A percentile compares a stretch with the other conserved stretches of the same genome.
phyloP scores from a whole-genome alignment of 768 basidiomycete genomes.

The Brasilioporus rufonigricans region DNA sequence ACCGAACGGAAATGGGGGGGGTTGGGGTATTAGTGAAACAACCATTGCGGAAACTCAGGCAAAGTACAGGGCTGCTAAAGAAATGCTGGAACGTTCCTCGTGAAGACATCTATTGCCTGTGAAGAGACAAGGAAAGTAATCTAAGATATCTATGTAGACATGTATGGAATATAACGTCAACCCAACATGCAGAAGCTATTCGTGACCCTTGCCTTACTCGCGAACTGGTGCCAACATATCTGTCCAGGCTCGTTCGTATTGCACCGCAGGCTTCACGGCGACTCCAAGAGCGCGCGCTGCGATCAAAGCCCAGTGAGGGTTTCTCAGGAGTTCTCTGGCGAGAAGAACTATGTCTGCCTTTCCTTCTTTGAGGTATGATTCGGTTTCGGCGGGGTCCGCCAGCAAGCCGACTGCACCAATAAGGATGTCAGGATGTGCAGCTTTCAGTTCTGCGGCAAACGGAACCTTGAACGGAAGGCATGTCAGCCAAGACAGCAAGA shows the following conservation, averaged over 20 bases:
- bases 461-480: conserved; percentile 50
- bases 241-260: conserved; percentile 64
- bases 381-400: conserved; percentile 55
- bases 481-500: neutral
- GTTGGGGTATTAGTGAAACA: conserved; percentile 74
- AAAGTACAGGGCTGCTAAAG: conserved; percentile 78
- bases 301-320: conserved; percentile 60
- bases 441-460: conserved; percentile 66
- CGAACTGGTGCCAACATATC: conserved; percentile 30
- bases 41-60: conserved; percentile 75
- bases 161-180: neutral
- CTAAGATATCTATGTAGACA: conserved; percentile 4
- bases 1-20: conserved; percentile 61
- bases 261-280: conserved; percentile 65
- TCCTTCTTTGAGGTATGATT: conserved; percentile 61
- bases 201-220: neutral
- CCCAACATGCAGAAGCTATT: neutral
- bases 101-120: conserved; percentile 4
- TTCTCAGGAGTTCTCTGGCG: conserved; percentile 64
- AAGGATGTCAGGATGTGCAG: conserved; percentile 49
- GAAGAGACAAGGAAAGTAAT: neutral
- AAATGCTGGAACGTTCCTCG: conserved; percentile 44
- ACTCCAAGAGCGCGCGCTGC: conserved; percentile 65
- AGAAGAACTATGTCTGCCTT: conserved; percentile 69
- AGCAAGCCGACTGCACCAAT: conserved; percentile 74